Base-by-base conservation (phyloP, 352 stramenopile species). In the Thraustochytrium striatum region DNA sequence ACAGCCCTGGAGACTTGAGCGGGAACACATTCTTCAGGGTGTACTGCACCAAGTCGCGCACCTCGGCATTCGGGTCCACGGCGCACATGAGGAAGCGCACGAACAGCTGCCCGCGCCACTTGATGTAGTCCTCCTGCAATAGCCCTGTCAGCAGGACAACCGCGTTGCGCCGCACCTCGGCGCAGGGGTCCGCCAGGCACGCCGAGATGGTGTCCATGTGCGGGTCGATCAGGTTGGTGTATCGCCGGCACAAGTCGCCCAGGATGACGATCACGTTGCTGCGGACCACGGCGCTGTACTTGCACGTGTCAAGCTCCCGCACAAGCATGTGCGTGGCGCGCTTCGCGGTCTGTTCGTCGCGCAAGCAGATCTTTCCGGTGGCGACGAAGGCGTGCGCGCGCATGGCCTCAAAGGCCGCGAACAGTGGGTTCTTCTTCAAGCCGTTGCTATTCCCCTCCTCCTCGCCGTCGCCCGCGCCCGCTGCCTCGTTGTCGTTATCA, bases 51-150 rank as follows among this genome's bases (percentile, higher is more conserved):
- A 98, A 82, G 57, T 93, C 88, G 1, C 91, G 86, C 0, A 98
- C 87, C 55, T 96, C 92, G 52, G 95, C 89, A 72, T 98, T 89
- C 81, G 95, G 84, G 81, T 99, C 95, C 21, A 96, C 92, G 8
- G 94, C 90, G 2, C 92, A 91, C 9, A 94, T 93, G 50, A 98
- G 86, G 84, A 98, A 98, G 78, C 97, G 94, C 55, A 94, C 92
- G 52, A 98, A 85, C 2, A 99, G 83, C 9, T 96, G 91, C 33
- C 97, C 95, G 35, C 94, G 90, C 94, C 94, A 98, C 85, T 98
- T 99, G 82, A 99, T 94, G 85, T 98, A 98, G 83, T 98, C 95
- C 85, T 98, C 94, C 3, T 98, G 84, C 21, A 99, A 88, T 16
- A 99, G 85, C 79, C 95, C 94, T 0, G 94, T 96, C 65, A 99